Evolutionary conservation across 192 early-diverging fungal genomes (phyloP).

Genomic region (Coemansia umbellata): DNA sequence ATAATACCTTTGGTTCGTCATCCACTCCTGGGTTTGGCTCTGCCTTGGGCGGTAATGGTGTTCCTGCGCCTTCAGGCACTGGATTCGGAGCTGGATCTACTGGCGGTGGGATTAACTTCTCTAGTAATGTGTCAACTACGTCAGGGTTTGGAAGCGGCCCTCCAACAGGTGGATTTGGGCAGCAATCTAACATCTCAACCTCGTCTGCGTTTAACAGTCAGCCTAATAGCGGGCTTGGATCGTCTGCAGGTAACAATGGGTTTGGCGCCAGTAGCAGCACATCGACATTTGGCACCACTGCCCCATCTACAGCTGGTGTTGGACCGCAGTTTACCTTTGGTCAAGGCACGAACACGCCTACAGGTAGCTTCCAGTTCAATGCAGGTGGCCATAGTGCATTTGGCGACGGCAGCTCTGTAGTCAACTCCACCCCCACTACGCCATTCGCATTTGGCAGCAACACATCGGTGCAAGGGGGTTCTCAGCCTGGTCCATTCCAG

Average conservation of each 20-base stretch:
- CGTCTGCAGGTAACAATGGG: conserved; percentile 11
- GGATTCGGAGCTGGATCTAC: conserved; percentile 13
- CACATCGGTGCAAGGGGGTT: conserved; percentile 16
- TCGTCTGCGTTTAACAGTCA: conserved; percentile 9
- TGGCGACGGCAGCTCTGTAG: conserved; percentile 5
- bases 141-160: conserved; percentile 1
- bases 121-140: conserved; percentile 12
- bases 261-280: conserved; percentile 22
- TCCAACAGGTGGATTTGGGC: conserved; percentile 19
- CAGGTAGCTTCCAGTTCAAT: conserved; percentile 28
- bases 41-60: background rate
- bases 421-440: conserved; percentile 5
- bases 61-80: background rate
- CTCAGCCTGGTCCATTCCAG: conserved; percentile 23
- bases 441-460: conserved; percentile 41
- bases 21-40: conserved; percentile 5
- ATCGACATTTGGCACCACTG: conserved; percentile 13
- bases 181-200: conserved; percentile 10
- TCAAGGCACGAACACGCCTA: conserved; percentile 11
- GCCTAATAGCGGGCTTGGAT: conserved; percentile 17
- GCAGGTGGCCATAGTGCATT: conserved; percentile 3
- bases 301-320: background rate
- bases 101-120: conserved; percentile 20
- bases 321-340: conserved; percentile 29
- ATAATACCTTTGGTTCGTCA: conserved; percentile 3